These are phyloP conservation scores for Capronia epimyces DNA, from an alignment of 2,329 filamentous ascomycete genomes.

Conservation along the genomic window DNA sequence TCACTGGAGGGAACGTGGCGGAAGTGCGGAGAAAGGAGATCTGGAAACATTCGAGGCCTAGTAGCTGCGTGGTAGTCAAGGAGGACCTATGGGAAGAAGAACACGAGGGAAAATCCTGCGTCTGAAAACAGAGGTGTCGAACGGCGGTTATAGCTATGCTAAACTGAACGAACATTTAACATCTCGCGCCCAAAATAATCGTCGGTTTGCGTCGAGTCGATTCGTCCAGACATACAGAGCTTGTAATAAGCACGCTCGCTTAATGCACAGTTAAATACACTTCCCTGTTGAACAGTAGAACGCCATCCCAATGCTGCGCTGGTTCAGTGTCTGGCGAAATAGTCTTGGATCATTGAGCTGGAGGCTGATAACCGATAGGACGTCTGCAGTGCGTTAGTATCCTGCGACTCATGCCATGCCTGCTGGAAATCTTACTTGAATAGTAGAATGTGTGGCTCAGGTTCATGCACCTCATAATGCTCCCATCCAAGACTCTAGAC, in stretches of 20 bases:
- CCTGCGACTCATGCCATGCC: neutral
- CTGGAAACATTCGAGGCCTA: neutral
- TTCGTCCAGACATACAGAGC: constrained; percentile 22
- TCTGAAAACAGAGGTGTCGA: constrained; percentile 1
- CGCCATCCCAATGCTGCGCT: constrained; percentile 28
- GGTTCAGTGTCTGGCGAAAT: constrained; percentile 8
- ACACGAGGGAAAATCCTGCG: neutral
- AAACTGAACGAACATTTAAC: constrained; percentile 17
- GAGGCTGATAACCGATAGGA: constrained; percentile 77
- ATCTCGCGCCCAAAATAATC: constrained; percentile 18
- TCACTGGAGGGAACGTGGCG: no score
- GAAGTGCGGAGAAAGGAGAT: neutral
- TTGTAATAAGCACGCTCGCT: constrained; percentile 25
- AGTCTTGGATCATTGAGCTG: constrained; percentile 38
- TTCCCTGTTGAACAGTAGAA: constrained; percentile 19
- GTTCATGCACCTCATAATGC: constrained; percentile 98
- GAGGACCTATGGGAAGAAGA: neutral
- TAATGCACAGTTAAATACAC: constrained; percentile 21
- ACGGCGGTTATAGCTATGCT: constrained; percentile 14
- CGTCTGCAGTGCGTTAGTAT: constrained; percentile 50
- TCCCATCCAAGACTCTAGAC: constrained; percentile 92
- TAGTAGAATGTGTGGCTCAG: constrained; percentile 93
- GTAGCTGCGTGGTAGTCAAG: no score
- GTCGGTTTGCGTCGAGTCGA: constrained; percentile 11
- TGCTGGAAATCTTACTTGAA: constrained; percentile 73